Conservation (phyloP, 2,329 filamentous ascomycete genomes). For the Talaromyces marneffei region DNA sequence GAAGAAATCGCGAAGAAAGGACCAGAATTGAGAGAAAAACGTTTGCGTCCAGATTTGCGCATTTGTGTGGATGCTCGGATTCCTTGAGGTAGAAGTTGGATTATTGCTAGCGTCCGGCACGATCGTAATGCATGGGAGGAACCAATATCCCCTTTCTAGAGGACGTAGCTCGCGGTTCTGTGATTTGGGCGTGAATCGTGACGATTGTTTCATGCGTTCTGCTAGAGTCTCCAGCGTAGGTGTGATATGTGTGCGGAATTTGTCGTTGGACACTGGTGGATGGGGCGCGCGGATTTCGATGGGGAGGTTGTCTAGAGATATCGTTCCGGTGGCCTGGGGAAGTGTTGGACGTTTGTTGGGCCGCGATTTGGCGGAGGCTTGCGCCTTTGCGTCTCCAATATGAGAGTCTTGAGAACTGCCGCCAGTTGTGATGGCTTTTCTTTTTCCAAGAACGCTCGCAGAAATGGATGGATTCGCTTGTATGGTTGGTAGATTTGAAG, state of each 20-base stretch:
- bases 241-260: slow-evolving; percentile 54
- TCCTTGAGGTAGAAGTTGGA: neutral
- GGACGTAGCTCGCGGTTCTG: slow-evolving; percentile 47
- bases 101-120: neutral
- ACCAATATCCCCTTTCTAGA: slow-evolving; percentile 76
- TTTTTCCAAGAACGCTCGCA: slow-evolving; percentile 4
- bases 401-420: neutral
- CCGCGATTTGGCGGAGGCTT: neutral
- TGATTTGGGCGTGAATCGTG: slow-evolving; percentile 49
- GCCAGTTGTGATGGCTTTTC: neutral
- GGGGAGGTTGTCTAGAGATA: slow-evolving; percentile 23
- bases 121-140: slow-evolving; percentile 42
- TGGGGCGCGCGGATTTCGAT: slow-evolving; percentile 48
- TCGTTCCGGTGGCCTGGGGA: slow-evolving; percentile 1
- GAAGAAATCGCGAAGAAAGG: slow-evolving; percentile 35
- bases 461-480: neutral
- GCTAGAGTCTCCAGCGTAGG: slow-evolving; percentile 50
- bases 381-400: neutral
- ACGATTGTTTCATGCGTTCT: slow-evolving; percentile 46
- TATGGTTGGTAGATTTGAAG: neutral
- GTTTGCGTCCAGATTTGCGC: slow-evolving; percentile 26
- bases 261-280: slow-evolving; percentile 45
- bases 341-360: neutral
- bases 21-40: slow-evolving; percentile 39
- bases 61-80: slow-evolving; percentile 14